Conservation (phyloP, 1,284 basidiomycete species). For the Malassezia obtusa region DNA sequence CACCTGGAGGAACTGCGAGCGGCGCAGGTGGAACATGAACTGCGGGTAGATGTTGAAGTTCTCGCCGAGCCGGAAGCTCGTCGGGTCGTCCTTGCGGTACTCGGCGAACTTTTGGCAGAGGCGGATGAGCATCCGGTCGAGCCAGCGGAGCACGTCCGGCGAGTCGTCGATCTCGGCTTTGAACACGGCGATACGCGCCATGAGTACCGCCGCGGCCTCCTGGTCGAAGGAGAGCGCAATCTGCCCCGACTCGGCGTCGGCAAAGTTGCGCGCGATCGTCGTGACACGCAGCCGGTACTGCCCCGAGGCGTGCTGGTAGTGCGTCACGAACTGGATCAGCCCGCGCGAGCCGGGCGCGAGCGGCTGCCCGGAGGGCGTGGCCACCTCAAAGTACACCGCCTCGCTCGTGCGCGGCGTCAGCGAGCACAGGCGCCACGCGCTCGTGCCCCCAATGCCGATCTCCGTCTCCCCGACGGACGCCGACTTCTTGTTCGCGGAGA, state of each 20-base stretch:
- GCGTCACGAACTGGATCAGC: constrained; percentile 95
- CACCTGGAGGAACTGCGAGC: constrained; percentile 97
- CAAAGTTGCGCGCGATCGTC: constrained; percentile 91
- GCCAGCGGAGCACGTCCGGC: constrained; percentile 90
- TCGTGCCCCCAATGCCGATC: constrained; percentile 96
- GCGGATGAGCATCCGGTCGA: constrained; percentile 96
- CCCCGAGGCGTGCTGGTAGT: constrained; percentile 94
- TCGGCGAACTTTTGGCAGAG: constrained; percentile 99
- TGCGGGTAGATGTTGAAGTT: constrained; percentile 99
- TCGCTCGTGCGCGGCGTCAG: constrained; percentile 79
- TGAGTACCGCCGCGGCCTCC: constrained; percentile 92
- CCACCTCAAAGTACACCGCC: constrained; percentile 96
- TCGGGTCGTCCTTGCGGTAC: constrained; percentile 94
- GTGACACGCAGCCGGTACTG: constrained; percentile 89
- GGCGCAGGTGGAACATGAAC: constrained; percentile 98
- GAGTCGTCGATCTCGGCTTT: constrained; percentile 99
- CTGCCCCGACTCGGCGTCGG: constrained; percentile 84
- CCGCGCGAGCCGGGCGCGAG: constrained; percentile 83
- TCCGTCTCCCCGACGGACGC: constrained; percentile 96
- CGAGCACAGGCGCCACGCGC: constrained; percentile 95
- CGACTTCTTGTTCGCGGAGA: constrained; percentile 93
- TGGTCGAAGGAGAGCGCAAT: constrained; percentile 95
- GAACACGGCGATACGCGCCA: constrained; percentile 98
- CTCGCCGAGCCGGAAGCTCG: constrained; percentile 81
- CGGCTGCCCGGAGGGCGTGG: constrained; percentile 93